phyloP scores from a whole-genome alignment of 2,329 filamentous ascomycete species.

The Calycina marina region DNA sequence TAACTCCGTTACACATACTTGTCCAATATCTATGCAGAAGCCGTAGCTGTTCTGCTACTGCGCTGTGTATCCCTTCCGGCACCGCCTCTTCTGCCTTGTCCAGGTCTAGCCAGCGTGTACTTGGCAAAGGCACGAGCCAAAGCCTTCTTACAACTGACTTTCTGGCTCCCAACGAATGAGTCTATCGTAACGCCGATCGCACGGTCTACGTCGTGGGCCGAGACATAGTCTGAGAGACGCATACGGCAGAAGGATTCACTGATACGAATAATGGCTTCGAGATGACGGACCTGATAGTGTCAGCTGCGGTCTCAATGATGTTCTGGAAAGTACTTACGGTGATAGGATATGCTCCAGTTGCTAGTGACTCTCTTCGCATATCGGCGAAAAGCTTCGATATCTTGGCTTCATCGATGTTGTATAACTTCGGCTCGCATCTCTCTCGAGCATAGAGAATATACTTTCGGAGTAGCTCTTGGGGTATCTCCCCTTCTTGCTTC shows the following conservation, averaged over 20 bases:
- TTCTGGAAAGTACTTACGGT: conserved; percentile 82
- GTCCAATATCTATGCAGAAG: conserved; percentile 12
- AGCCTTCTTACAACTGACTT: conserved; percentile 95
- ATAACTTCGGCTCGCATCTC: conserved; percentile 78
- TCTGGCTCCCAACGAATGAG: conserved; percentile 90
- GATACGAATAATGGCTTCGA: conserved; percentile 95
- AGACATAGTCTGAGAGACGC: conserved; percentile 94
- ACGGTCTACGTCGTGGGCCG: conserved; percentile 79
- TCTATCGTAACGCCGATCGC: conserved; percentile 95
- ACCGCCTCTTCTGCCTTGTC: conserved; percentile 16
- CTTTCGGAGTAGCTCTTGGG: conserved; percentile 82
- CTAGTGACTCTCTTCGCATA: conserved; percentile 84
- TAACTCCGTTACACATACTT: background rate
- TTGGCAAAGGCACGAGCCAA: conserved; percentile 90
- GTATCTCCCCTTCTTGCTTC: conserved; percentile 56
- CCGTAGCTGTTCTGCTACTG: conserved; percentile 11
- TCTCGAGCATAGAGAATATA: conserved; percentile 94
- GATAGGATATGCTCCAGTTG: conserved; percentile 93
- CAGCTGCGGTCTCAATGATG: too few species aligned
- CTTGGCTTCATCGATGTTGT: conserved; percentile 97
- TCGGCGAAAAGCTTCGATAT: conserved; percentile 86
- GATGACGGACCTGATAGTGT: conserved; percentile 64
- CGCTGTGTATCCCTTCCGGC: conserved; percentile 13
- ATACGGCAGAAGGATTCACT: conserved; percentile 92
- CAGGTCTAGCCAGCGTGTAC: conserved; percentile 46